Conservation (phyloP, 805 yeast genomes). For the Ascoidea tarda region DNA sequence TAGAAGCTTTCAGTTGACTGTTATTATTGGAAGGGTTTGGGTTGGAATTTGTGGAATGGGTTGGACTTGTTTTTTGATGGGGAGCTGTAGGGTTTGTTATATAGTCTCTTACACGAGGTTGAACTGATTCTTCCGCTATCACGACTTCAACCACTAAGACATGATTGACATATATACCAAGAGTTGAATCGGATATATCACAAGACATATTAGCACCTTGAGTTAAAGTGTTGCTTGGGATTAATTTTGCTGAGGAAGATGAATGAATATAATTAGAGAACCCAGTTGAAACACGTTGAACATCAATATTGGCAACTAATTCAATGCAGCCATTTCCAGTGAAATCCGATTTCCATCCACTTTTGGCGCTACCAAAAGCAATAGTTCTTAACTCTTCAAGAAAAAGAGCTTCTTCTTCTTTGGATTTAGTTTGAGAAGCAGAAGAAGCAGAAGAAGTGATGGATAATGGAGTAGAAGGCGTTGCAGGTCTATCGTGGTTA, state of each 20-base stretch:
- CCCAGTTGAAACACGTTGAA: slow-evolving; percentile 43
- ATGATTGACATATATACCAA: slow-evolving; percentile 70
- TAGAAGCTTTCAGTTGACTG: slow-evolving; percentile 5
- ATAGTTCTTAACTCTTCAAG: slow-evolving; percentile 65
- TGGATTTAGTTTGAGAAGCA: slow-evolving; percentile 12
- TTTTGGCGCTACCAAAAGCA: slow-evolving; percentile 66
- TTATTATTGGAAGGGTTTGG: slow-evolving; percentile 3
- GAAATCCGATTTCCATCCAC: slow-evolving; percentile 95
- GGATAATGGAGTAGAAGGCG: background rate
- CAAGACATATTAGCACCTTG: slow-evolving; percentile 45
- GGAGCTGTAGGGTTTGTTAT: background rate
- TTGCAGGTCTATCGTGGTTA: background rate
- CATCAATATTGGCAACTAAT: slow-evolving; percentile 55
- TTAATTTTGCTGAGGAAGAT: slow-evolving; percentile 25
- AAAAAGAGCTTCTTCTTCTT: slow-evolving; percentile 28
- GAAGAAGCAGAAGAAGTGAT: background rate
- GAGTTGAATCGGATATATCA: slow-evolving; percentile 68
- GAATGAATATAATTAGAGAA: slow-evolving; percentile 29
- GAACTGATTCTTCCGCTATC: slow-evolving; percentile 81
- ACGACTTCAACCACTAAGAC: slow-evolving; percentile 72
- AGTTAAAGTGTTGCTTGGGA: slow-evolving; percentile 15
- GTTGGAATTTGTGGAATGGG: slow-evolving; percentile 9
- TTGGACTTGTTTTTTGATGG: slow-evolving; percentile 13
- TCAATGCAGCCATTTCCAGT: slow-evolving; percentile 67
- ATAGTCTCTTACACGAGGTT: slow-evolving; percentile 15